Evolutionary conservation across 352 stramenopile genomes (phyloP).

Genomic region (Globisporangium viniferum): DNA sequence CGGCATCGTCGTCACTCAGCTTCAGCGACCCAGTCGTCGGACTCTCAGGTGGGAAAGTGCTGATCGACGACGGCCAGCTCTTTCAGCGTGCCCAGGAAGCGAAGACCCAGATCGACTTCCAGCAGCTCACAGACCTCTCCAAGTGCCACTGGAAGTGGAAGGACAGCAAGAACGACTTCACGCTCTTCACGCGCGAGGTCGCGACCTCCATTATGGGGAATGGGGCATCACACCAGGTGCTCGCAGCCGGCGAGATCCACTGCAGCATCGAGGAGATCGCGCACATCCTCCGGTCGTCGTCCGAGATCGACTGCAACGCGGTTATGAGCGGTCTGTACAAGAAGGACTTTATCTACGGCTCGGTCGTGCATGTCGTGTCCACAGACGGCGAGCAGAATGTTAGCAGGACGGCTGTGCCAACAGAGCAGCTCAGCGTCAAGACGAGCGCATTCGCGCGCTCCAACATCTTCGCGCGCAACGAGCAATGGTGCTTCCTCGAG

Average conservation of each 20-base stretch:
- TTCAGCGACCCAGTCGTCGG: not conserved
- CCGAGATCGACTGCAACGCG: conserved; percentile 33
- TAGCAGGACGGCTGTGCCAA: conserved; percentile 10
- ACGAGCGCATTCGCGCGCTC: conserved; percentile 34
- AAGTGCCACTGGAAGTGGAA: conserved; percentile 20
- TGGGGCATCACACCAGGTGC: conserved; percentile 5
- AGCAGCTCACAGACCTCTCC: conserved; percentile 13
- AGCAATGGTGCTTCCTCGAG: conserved; percentile 46
- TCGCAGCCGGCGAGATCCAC: conserved; percentile 14
- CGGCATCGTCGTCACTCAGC: not conserved
- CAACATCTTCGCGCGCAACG: conserved; percentile 29
- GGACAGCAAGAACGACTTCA: conserved; percentile 27
- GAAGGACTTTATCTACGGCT: conserved; percentile 45
- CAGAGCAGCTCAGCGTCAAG: conserved; percentile 30
- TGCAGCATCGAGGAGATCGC: conserved; percentile 18
- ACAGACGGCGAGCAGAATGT: not conserved
- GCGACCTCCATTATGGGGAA: not conserved
- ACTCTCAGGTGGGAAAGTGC: conserved; percentile 11
- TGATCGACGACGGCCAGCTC: conserved; percentile 31
- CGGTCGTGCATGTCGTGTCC: conserved; percentile 28
- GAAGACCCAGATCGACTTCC: conserved; percentile 22
- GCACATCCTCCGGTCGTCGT: conserved; percentile 20
- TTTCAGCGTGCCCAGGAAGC: conserved; percentile 22
- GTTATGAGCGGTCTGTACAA: conserved; percentile 39
- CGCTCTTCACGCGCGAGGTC: conserved; percentile 11